Conservation (phyloP, 163 green algal genomes). For the Trebouxiophyceae sp. region DNA sequence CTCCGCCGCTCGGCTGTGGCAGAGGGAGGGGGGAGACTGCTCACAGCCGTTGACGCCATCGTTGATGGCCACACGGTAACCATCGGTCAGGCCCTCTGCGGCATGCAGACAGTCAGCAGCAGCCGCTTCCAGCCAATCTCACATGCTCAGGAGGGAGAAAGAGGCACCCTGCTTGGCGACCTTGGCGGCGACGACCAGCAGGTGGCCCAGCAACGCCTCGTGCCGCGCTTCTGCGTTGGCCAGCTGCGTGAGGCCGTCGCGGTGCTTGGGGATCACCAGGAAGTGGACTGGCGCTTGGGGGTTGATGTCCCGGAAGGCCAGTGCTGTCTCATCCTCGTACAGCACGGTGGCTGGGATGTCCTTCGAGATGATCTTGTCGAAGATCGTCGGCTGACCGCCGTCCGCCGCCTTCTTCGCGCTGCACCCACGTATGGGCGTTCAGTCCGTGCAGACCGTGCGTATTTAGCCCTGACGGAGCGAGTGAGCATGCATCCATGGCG, state of each 20-base stretch:
- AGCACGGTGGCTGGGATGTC: conserved; percentile 85
- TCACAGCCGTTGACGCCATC: conserved; percentile 79
- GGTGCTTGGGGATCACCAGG: conserved; percentile 48
- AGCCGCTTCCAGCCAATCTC: background rate
- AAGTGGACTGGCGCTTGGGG: conserved; percentile 68
- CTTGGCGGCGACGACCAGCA: conserved; percentile 73
- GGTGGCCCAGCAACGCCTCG: conserved; percentile 82
- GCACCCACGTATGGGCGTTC: too few relatives aligned
- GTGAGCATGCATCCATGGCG: too few relatives aligned
- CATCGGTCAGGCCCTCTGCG: conserved; percentile 66
- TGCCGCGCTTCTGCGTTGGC: conserved; percentile 66
- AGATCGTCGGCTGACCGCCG: conserved; percentile 80
- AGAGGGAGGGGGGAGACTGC: background rate
- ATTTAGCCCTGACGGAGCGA: too few relatives aligned
- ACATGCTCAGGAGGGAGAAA: background rate
- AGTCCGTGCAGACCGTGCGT: too few relatives aligned
- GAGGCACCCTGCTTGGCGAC: conserved; percentile 65
- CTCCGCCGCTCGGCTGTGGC: too few relatives aligned
- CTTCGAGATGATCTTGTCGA: conserved; percentile 97
- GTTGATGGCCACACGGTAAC: conserved; percentile 88
- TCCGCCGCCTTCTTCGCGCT: conserved; percentile 31
- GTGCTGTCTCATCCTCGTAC: conserved; percentile 85
- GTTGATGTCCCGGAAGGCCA: conserved; percentile 94
- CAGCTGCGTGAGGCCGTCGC: conserved; percentile 76
- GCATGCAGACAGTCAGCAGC: background rate